These are phyloP conservation scores for Penicillium sp. DNA, from an alignment of 2,329 filamentous ascomycete genomes.

Conservation along the genomic window DNA sequence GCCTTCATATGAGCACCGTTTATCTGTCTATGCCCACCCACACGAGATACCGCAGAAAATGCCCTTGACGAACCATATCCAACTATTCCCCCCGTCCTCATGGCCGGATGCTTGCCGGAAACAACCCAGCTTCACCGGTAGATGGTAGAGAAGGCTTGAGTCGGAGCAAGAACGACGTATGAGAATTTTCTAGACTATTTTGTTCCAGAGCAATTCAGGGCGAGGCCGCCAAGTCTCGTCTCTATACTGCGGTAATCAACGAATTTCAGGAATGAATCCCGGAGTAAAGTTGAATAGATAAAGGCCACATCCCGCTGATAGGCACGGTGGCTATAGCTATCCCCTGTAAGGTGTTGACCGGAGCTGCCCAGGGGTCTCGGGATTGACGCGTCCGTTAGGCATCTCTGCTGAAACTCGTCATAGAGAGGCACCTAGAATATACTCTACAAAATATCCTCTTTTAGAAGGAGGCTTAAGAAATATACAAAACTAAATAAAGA, in stretches of 20 bases:
- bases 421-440: too few relatives aligned
- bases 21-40: conserved; percentile 33
- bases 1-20: conserved; percentile 22
- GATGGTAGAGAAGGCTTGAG: neutral
- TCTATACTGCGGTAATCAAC: neutral
- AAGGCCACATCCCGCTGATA: neutral
- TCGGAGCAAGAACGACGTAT: neutral
- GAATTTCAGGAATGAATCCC: neutral
- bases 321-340: neutral
- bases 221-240: conserved; percentile 4
- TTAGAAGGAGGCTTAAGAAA: too few relatives aligned
- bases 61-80: conserved; percentile 32
- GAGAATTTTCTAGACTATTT: conserved; percentile 14
- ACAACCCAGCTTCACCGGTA: neutral
- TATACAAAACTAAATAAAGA: too few relatives aligned
- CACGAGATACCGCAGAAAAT: conserved; percentile 39
- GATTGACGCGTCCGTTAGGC: too few relatives aligned
- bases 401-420: too few relatives aligned
- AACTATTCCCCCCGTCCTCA: conserved; percentile 12
- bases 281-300: neutral
- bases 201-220: conserved; percentile 20
- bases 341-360: neutral
- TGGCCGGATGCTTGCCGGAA: neutral
- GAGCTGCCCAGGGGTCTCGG: neutral
- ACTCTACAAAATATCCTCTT: too few relatives aligned